Evolutionary conservation across 768 basidiomycete genomes (phyloP).

Genomic region (Pleurotus giganteus): DNA sequence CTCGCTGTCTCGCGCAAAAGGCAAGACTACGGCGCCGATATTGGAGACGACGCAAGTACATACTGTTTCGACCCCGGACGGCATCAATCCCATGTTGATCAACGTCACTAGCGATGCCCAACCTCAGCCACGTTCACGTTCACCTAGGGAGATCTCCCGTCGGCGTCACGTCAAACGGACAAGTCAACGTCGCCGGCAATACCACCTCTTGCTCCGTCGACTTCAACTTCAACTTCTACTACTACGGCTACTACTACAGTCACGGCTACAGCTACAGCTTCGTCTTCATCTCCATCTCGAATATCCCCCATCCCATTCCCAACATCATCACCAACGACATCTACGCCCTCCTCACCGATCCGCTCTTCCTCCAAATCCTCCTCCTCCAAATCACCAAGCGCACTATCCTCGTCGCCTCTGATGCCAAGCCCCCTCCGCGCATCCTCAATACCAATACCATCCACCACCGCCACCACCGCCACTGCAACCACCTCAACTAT

Average conservation of each 20-base stretch:
- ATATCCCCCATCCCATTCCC: neutral
- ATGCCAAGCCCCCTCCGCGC: neutral
- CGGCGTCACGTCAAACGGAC: neutral
- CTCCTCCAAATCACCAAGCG: neutral
- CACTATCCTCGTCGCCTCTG: neutral
- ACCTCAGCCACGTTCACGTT: no score
- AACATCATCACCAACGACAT: neutral
- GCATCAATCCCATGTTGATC: neutral
- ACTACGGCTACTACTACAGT: neutral
- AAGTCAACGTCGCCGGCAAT: neutral
- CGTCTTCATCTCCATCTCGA: neutral
- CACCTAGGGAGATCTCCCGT: neutral
- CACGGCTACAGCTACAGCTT: neutral
- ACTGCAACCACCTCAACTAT: no score
- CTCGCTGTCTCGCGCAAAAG: slow-evolving; percentile 26
- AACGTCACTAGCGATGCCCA: neutral
- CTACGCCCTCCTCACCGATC: neutral
- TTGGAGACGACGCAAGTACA: slow-evolving; percentile 18
- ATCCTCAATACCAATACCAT: neutral
- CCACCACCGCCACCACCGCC: slow-evolving; percentile 8
- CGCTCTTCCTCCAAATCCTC: neutral
- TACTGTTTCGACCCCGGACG: neutral
- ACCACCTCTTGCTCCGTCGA: no score
- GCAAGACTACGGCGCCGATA: slow-evolving; percentile 22
- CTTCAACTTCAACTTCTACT: no score